A percentile compares a stretch with the other conserved stretches of the same genome.
Conservation (phyloP, 2,329 filamentous ascomycete species). For the Xylaria sp. region DNA sequence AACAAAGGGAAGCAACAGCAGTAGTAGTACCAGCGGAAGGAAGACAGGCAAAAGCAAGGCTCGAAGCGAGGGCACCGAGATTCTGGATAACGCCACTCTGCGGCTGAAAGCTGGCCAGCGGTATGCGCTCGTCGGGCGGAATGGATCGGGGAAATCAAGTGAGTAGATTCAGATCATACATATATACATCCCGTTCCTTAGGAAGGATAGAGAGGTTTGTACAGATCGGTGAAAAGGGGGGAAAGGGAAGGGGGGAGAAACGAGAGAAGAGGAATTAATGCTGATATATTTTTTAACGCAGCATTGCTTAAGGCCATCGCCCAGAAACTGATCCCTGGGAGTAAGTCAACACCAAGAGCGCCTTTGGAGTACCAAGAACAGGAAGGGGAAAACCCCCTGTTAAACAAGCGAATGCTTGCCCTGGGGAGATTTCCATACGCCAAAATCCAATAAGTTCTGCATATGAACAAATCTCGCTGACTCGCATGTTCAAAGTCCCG, state of each 20-base stretch:
- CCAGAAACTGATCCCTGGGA: constrained; percentile 81
- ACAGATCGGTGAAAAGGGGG: neutral
- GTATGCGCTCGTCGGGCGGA: constrained; percentile 83
- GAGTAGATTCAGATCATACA: constrained; percentile 54
- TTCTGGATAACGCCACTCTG: constrained; percentile 76
- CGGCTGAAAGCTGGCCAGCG: constrained; percentile 77
- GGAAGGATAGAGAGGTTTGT: too few relatives aligned
- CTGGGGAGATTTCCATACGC: neutral
- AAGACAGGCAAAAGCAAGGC: constrained; percentile 59
- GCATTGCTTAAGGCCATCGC: constrained; percentile 79
- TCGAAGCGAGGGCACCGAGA: constrained; percentile 60
- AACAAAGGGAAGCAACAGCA: constrained; percentile 13
- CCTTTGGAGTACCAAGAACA: neutral
- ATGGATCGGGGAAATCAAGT: constrained; percentile 87
- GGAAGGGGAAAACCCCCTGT: too few relatives aligned
- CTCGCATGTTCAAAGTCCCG: constrained; percentile 56
- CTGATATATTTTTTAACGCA: constrained; percentile 46
- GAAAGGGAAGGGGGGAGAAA: neutral
- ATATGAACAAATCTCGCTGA: constrained; percentile 8
- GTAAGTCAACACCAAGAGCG: constrained; percentile 27
- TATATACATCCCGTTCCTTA: too few relatives aligned
- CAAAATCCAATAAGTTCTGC: neutral
- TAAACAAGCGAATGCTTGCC: neutral
- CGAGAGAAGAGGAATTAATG: neutral
- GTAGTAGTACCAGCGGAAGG: constrained; percentile 32